Evolutionary conservation across 805 yeast species (phyloP).

Genomic region (Saccharomycopsis synnaedendra): DNA sequence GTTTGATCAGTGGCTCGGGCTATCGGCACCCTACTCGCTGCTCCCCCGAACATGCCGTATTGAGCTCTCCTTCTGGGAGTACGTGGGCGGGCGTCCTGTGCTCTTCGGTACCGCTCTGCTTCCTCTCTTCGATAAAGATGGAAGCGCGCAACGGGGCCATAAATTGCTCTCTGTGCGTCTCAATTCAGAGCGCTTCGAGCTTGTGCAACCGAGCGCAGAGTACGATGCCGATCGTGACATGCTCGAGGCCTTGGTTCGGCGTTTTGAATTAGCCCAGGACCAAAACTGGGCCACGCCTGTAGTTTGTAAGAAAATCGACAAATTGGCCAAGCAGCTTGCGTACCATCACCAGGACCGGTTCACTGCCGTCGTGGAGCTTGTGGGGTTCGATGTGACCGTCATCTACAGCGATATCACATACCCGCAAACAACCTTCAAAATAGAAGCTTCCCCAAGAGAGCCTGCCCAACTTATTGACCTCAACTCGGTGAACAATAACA

Average conservation of each 20-base stretch:
- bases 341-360: constrained; percentile 15
- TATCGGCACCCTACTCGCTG: constrained; percentile 66
- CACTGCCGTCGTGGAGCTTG: constrained; percentile 29
- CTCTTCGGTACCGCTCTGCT: constrained; percentile 54
- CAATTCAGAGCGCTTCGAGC: constrained; percentile 37
- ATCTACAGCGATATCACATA: constrained; percentile 29
- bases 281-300: constrained; percentile 13
- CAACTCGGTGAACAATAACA: constrained; percentile 17
- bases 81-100: constrained; percentile 37
- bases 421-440: background rate
- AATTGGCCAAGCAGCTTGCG: constrained; percentile 8
- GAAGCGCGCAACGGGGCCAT: constrained; percentile 59
- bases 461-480: constrained; percentile 20
- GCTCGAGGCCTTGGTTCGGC: constrained; percentile 2
- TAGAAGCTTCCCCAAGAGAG: constrained; percentile 18
- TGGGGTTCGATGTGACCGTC: constrained; percentile 32
- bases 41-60: constrained; percentile 53
- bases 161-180: constrained; percentile 46
- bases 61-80: constrained; percentile 58
- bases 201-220: background rate
- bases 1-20: constrained; percentile 64
- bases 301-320: constrained; percentile 10
- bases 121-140: constrained; percentile 41
- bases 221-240: no score
- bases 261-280: constrained; percentile 21